Conservation (phyloP, 2,329 filamentous ascomycete genomes). For the Biscogniauxia sp. region DNA sequence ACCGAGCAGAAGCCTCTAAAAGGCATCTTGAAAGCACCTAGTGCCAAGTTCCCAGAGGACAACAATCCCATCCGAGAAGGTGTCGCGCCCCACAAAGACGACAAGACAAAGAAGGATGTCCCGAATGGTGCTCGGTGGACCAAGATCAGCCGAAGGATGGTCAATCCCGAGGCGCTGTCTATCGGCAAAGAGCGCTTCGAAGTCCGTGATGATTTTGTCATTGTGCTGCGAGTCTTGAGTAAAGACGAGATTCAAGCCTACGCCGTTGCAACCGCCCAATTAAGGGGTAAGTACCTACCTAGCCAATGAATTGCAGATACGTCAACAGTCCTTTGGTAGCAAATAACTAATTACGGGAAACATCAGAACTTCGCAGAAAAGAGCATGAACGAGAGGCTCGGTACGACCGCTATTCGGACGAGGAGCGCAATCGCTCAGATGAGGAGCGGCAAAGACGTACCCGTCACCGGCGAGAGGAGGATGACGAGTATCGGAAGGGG, state of each 20-base stretch:
- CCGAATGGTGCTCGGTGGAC: constrained; percentile 85
- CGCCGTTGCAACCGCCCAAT: constrained; percentile 74
- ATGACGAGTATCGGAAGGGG: constrained; percentile 30
- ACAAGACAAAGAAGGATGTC: constrained; percentile 69
- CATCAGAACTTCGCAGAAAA: constrained; percentile 39
- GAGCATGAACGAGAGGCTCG: constrained; percentile 36
- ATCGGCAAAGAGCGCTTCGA: constrained; percentile 89
- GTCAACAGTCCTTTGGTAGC: constrained; percentile 20
- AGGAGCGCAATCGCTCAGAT: constrained; percentile 30
- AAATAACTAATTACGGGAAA: constrained; percentile 25
- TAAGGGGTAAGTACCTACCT: constrained; percentile 63
- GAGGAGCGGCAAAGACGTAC: constrained; percentile 31
- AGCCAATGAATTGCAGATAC: neutral
- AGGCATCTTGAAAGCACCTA: constrained; percentile 83
- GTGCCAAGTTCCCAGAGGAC: constrained; percentile 81
- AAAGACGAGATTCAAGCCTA: constrained; percentile 89
- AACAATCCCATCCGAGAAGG: constrained; percentile 80
- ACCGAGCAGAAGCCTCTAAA: constrained; percentile 69
- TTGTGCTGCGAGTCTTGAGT: constrained; percentile 82
- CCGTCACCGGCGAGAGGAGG: constrained; percentile 29
- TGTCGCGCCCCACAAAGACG: constrained; percentile 89
- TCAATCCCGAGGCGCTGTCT: constrained; percentile 84
- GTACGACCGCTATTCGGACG: constrained; percentile 21
- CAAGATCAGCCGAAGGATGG: constrained; percentile 82
- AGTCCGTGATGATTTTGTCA: constrained; percentile 89